Conservation (phyloP, 2,329 filamentous ascomycete species). For the Zymoseptoria ardabiliae region DNA sequence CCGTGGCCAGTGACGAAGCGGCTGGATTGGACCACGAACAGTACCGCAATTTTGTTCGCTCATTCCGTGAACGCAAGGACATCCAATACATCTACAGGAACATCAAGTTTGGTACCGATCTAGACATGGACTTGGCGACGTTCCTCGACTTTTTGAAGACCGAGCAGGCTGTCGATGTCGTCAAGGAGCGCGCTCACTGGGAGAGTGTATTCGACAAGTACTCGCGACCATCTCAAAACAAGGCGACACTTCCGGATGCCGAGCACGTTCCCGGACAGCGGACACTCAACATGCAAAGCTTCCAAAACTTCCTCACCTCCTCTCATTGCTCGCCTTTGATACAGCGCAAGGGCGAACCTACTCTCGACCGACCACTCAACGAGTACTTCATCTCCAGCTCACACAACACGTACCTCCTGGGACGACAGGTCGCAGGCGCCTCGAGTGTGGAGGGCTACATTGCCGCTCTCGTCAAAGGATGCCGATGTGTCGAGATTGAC, state of each 20-base stretch:
- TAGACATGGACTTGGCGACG: constrained; percentile 60
- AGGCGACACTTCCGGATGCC: constrained; percentile 38
- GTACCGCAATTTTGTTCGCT: constrained; percentile 75
- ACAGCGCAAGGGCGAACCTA: constrained; percentile 20
- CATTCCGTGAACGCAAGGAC: constrained; percentile 78
- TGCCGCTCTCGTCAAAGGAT: constrained; percentile 75
- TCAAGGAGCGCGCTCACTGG: constrained; percentile 59
- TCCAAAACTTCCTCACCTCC: constrained; percentile 71
- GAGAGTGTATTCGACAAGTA: constrained; percentile 54
- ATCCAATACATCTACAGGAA: constrained; percentile 65
- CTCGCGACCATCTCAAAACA: constrained; percentile 24
- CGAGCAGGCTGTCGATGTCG: constrained; percentile 69
- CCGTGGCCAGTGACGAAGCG: constrained; percentile 58
- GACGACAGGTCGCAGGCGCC: constrained; percentile 78
- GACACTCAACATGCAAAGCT: constrained; percentile 69
- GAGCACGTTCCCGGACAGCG: constrained; percentile 39
- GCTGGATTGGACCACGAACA: constrained; percentile 68
- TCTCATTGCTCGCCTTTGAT: constrained; percentile 28
- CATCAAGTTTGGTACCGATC: constrained; percentile 41
- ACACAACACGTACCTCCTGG: constrained; percentile 94
- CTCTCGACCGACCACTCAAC: constrained; percentile 77
- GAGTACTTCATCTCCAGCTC: constrained; percentile 98
- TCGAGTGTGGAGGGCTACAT: constrained; percentile 97
- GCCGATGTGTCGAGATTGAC: constrained; percentile 93
- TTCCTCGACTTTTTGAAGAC: constrained; percentile 70